A percentile compares a stretch with the other conserved stretches of the same genome.
phyloP scores from a whole-genome alignment of 257 asterid species.

The Lantana camara region DNA sequence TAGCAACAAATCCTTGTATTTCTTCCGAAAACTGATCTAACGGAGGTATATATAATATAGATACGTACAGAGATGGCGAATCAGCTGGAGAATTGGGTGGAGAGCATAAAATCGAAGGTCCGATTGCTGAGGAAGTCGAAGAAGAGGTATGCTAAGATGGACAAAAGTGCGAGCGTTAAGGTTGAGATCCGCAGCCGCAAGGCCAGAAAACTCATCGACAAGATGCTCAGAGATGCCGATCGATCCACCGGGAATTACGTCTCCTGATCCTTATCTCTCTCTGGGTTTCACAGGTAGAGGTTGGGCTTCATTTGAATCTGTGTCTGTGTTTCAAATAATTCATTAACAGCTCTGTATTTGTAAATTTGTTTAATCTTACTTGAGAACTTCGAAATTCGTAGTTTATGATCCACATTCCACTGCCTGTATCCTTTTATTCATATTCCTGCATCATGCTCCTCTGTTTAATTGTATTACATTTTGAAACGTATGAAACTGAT shows the following conservation, averaged over 20 bases:
- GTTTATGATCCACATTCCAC: too few relatives aligned
- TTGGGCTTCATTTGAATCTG: too few relatives aligned
- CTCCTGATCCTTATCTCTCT: too few relatives aligned
- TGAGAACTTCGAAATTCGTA: too few relatives aligned
- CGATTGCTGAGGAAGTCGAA: conserved; percentile 66
- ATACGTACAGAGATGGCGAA: conserved; percentile 46
- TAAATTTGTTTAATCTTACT: too few relatives aligned
- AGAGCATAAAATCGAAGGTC: conserved; percentile 78
- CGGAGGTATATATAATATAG: background rate
- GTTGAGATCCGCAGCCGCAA: conserved; percentile 89
- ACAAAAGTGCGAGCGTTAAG: conserved; percentile 77
- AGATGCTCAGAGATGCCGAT: conserved; percentile 83
- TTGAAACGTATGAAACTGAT: too few relatives aligned
- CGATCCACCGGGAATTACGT: conserved; percentile 50
- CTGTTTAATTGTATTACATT: too few relatives aligned
- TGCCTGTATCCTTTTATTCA: too few relatives aligned
- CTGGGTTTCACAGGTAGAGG: too few relatives aligned
- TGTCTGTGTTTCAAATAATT: too few relatives aligned
- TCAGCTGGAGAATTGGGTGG: conserved; percentile 69
- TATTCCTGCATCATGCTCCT: too few relatives aligned
- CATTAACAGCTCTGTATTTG: too few relatives aligned
- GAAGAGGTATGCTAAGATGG: conserved; percentile 86
- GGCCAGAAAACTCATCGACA: conserved; percentile 77
- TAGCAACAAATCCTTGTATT: background rate
- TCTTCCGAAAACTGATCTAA: background rate